phyloP scores from a whole-genome alignment of 768 basidiomycete species.

The Mycena floridula region DNA sequence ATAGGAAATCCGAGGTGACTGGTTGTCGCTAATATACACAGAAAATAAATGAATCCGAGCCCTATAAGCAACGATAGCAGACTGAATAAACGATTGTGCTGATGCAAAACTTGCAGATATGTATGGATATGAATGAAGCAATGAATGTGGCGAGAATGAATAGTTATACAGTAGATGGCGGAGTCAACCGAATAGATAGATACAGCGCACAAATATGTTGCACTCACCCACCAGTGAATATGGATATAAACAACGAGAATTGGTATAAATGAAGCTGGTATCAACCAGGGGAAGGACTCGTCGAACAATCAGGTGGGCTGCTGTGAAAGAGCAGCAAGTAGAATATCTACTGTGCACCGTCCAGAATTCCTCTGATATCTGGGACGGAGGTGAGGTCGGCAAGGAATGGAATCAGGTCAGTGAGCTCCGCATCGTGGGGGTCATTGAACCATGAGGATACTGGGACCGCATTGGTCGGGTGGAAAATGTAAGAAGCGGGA shows the following conservation, averaged over 20 bases:
- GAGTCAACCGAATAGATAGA: too few relatives aligned
- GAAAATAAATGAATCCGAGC: too few relatives aligned
- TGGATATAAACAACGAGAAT: too few relatives aligned
- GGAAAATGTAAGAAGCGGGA: constrained; percentile 74
- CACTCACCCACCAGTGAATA: too few relatives aligned
- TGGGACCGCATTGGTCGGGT: constrained; percentile 75
- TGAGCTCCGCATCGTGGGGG: constrained; percentile 69
- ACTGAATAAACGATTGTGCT: too few relatives aligned
- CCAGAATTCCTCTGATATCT: constrained; percentile 60
- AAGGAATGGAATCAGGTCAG: constrained; percentile 64
- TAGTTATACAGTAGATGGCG: background rate
- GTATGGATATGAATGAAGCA: background rate
- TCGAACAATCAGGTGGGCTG: background rate
- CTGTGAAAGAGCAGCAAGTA: too few relatives aligned
- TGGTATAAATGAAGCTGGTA: background rate
- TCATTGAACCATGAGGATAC: constrained; percentile 79
- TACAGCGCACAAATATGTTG: too few relatives aligned
- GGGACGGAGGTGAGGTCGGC: constrained; percentile 54
- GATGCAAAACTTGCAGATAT: too few relatives aligned
- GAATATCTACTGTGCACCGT: constrained; percentile 18
- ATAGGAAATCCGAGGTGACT: too few relatives aligned
- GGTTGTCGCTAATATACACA: too few relatives aligned
- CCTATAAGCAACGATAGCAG: too few relatives aligned
- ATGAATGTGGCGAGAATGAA: background rate
- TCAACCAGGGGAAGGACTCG: background rate